Conservation (phyloP, 2,329 filamentous ascomycete genomes). For the Talaromyces verruculosus region DNA sequence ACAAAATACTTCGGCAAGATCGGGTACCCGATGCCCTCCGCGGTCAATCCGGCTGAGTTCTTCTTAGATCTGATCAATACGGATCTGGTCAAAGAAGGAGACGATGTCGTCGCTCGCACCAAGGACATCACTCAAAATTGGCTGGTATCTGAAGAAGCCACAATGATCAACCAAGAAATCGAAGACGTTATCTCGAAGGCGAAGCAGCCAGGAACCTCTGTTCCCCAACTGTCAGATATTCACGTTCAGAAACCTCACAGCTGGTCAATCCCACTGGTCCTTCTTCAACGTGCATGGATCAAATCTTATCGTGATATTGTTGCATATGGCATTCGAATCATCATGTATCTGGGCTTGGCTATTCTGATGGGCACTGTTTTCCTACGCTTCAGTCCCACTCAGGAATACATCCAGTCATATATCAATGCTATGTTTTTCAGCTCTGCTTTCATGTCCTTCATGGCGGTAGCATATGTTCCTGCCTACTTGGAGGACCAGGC, state of each 20-base stretch:
- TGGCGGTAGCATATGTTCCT: conserved; percentile 82
- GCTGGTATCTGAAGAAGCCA: neutral
- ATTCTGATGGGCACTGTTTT: conserved; percentile 67
- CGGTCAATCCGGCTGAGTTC: conserved; percentile 80
- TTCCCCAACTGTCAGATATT: neutral
- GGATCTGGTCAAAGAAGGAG: conserved; percentile 44
- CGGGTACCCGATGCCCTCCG: conserved; percentile 64
- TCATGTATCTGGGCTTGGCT: conserved; percentile 68
- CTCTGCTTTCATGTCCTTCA: conserved; percentile 74
- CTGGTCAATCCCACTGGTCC: conserved; percentile 48
- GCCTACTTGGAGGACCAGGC: conserved; percentile 76
- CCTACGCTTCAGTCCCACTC: conserved; percentile 62
- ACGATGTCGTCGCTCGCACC: neutral
- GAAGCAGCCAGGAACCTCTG: neutral
- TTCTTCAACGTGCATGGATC: conserved; percentile 76
- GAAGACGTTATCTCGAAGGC: neutral
- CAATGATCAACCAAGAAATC: neutral
- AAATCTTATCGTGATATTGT: conserved; percentile 83
- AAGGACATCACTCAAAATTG: conserved; percentile 10
- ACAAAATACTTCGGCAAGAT: conserved; percentile 63
- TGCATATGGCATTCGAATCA: conserved; percentile 77
- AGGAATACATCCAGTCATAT: conserved; percentile 74
- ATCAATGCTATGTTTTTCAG: conserved; percentile 81
- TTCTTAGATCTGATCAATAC: conserved; percentile 75
- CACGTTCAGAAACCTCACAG: neutral